Base-by-base conservation (phyloP, 192 early-diverging fungal genomes). In the Coemansia sp. region DNA sequence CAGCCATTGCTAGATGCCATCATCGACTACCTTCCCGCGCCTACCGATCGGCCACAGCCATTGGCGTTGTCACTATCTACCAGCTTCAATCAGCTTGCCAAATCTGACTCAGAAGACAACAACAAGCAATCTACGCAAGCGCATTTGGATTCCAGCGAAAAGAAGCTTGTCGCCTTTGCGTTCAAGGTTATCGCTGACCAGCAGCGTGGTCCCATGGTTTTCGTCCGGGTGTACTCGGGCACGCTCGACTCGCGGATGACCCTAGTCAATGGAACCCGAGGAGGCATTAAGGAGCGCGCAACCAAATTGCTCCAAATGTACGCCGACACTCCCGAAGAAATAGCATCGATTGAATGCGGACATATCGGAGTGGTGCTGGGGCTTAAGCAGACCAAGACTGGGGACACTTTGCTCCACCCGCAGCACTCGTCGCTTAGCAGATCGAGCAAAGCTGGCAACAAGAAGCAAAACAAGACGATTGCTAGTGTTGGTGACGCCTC, bases 141-240 rank as follows among this genome's bases (percentile, higher is more conserved):
- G 24, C 35, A 60, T n/a, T 62, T 88, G 49, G 65, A 77, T 38
- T 70, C 75, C 27, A 84, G 70, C 29, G 89, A 86, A 3, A 76
- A 86, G 2, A 76, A 22, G 56, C 85, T 96, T 4, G 89, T 93
- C 60, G 97, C 94, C 2, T 78, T 98, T 57, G 97, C 97, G 0
- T 98, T 98, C 85, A 98, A 98, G 64, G 94, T 98, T 0, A 80
- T 90, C 1, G 90, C 93, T 45, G 94, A 97, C 69, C 72, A 87
- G 11, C 84, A 90, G 56, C 87, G 94, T n/a, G 97, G 96, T 3
- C 87, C 92, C 15, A 84, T 97, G 83, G 92, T 96, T 9, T 98
- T 91, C 84, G 92, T 98, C 24, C 85, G 95, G 0, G 92, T 96
- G 3, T 98, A 96, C 66, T 87, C 93, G 1, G 96, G 90, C 22